Percentiles rank a stretch among this genome's conserved stretches.
These are phyloP conservation scores for Cordyceps fumosorosea DNA, from an alignment of 2,329 filamentous ascomycete genomes.

Conservation along the genomic window DNA sequence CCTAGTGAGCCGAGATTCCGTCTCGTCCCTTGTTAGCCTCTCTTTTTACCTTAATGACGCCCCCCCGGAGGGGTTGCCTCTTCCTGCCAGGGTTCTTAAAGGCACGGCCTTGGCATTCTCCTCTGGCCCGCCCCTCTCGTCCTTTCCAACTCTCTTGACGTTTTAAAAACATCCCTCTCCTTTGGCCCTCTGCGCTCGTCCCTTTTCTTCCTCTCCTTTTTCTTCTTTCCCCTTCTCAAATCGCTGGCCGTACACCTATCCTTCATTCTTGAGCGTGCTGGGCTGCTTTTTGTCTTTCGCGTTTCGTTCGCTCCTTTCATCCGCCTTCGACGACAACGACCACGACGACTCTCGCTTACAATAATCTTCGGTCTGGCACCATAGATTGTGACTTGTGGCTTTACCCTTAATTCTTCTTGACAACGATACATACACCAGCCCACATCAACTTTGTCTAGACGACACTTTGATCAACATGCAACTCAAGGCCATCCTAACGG, in stretches of 20 bases:
- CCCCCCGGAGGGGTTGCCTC: not conserved
- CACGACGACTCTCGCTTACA: constrained; percentile 24
- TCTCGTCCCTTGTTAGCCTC: constrained; percentile 8
- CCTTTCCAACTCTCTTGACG: constrained; percentile 5
- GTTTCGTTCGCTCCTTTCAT: constrained; percentile 41
- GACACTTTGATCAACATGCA: constrained; percentile 35
- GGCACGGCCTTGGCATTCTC: constrained; percentile 10
- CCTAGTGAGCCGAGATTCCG: constrained; percentile 9
- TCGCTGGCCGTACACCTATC: constrained; percentile 22
- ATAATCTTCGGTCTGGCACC: constrained; percentile 45
- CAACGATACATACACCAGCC: constrained; percentile 16
- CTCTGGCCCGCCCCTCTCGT: constrained; percentile 3
- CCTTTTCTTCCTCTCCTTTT: constrained; percentile 10
- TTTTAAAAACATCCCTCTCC: constrained; percentile 13
- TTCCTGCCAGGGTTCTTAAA: constrained; percentile 7
- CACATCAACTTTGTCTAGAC: constrained; percentile 18
- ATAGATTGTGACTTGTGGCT: constrained; percentile 17
- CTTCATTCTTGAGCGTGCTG: constrained; percentile 21
- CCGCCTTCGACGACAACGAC: constrained; percentile 19
- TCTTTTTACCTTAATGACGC: not conserved
- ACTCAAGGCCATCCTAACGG: constrained; percentile 41
- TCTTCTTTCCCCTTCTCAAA: constrained; percentile 18
- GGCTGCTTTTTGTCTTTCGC: constrained; percentile 29
- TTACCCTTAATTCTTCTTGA: constrained; percentile 18
- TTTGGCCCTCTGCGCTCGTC: constrained; percentile 20